A percentile compares a stretch with the other conserved stretches of the same genome.
Evolutionary conservation across 2,329 filamentous ascomycete species (phyloP).

Genomic region (Reticulascus tulasneorum): DNA sequence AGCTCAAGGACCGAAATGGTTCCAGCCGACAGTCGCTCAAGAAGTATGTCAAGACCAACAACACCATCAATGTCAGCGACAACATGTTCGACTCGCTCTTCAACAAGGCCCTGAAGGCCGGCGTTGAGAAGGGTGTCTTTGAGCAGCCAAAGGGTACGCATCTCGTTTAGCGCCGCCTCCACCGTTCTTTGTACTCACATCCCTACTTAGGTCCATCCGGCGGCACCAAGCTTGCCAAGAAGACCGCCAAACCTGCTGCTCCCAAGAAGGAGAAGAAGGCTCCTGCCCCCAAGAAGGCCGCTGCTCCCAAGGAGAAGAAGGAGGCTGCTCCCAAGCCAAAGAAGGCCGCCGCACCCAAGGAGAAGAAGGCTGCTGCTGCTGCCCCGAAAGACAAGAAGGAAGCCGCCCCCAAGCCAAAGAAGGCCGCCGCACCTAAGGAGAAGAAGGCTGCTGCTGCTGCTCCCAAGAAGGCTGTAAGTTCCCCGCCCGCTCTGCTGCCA

Average conservation of each 20-base stretch:
- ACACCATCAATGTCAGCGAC: constrained; percentile 34
- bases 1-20: constrained; percentile 62
- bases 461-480: constrained; percentile 27
- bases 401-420: constrained; percentile 33
- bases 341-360: constrained; percentile 20
- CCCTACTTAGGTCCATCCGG: constrained; percentile 66
- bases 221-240: constrained; percentile 89
- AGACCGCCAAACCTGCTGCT: constrained; percentile 43
- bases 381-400: constrained; percentile 34
- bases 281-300: constrained; percentile 39
- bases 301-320: constrained; percentile 46
- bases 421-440: constrained; percentile 26
- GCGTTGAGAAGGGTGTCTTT: constrained; percentile 84
- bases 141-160: constrained; percentile 83
- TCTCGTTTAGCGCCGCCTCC: background rate
- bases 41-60: constrained; percentile 47
- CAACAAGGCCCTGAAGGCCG: constrained; percentile 78
- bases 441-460: constrained; percentile 36
- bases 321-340: constrained; percentile 33
- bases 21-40: constrained; percentile 59
- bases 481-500: too few species aligned
- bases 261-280: constrained; percentile 45
- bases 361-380: constrained; percentile 25
- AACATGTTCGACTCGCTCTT: constrained; percentile 69
- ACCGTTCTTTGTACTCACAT: constrained; percentile 15